A percentile compares a stretch with the other conserved stretches of the same genome.
Evolutionary conservation across 768 basidiomycete species (phyloP).

Genomic region (Hericium alpestre): DNA sequence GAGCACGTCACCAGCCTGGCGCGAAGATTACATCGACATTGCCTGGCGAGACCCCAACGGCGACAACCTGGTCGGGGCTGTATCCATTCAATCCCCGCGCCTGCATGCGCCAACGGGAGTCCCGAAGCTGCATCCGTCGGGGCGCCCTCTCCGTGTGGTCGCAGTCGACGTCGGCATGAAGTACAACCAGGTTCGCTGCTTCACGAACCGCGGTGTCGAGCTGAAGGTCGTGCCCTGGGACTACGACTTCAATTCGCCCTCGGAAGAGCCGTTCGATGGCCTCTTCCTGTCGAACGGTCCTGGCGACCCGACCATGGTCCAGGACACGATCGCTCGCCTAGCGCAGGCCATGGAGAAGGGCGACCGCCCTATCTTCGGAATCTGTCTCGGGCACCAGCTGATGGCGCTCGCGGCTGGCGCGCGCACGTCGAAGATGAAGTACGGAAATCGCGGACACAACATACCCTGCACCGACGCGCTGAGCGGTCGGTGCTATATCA

Average conservation of each 20-base stretch:
- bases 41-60: slow-evolving; percentile 84
- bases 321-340: slow-evolving; percentile 59
- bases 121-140: slow-evolving; percentile 62
- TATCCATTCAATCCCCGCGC: slow-evolving; percentile 63
- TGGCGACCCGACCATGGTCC: slow-evolving; percentile 85
- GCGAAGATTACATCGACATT: slow-evolving; percentile 72
- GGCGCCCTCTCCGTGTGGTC: slow-evolving; percentile 72
- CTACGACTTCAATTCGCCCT: slow-evolving; percentile 64
- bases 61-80: slow-evolving; percentile 82
- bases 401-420: slow-evolving; percentile 92
- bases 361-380: slow-evolving; percentile 89
- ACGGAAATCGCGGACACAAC: slow-evolving; percentile 98
- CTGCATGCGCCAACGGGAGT: slow-evolving; percentile 52
- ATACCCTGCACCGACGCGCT: slow-evolving; percentile 93
- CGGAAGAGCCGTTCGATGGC: slow-evolving; percentile 86
- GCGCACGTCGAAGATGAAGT: slow-evolving; percentile 97
- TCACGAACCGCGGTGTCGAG: slow-evolving; percentile 83
- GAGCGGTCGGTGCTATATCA: slow-evolving; percentile 96
- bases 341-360: slow-evolving; percentile 56
- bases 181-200: slow-evolving; percentile 97
- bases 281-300: slow-evolving; percentile 97
- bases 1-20: slow-evolving; percentile 46
- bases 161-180: slow-evolving; percentile 99
- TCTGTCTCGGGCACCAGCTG: slow-evolving; percentile 96
- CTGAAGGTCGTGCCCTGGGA: slow-evolving; percentile 98